Evolutionary conservation across 2,329 filamentous ascomycete genomes (phyloP).

Genomic region (Colletotrichum eleusines): DNA sequence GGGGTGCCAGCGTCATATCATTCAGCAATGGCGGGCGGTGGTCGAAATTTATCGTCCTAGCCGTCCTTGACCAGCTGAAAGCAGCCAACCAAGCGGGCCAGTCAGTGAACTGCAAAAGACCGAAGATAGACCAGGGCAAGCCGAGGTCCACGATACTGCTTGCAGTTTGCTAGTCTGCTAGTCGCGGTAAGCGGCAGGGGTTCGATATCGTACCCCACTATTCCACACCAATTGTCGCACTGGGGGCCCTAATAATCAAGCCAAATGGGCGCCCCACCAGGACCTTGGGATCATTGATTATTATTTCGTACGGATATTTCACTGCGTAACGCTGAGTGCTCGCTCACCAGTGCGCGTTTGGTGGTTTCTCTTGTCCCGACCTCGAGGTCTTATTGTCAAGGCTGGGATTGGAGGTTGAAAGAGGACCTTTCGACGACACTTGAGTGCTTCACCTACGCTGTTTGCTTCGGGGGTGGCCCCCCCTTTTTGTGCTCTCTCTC

Average conservation of each 20-base stretch:
- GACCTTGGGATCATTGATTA: conserved; percentile 35
- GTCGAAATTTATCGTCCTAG: conserved; percentile 11
- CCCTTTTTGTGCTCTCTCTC: background rate
- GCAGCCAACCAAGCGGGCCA: conserved; percentile 22
- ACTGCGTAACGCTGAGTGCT: too few species aligned
- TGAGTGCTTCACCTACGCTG: conserved; percentile 13
- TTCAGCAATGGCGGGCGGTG: conserved; percentile 2
- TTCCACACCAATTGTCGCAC: conserved; percentile 42
- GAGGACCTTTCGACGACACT: background rate
- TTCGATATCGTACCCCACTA: conserved; percentile 9
- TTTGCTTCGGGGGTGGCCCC: background rate
- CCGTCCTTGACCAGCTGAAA: conserved; percentile 22
- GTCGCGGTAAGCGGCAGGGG: conserved; percentile 32
- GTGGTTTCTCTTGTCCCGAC: conserved; percentile 20
- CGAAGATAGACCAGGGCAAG: conserved; percentile 29
- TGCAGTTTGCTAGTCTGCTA: too few species aligned
- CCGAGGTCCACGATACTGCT: conserved; percentile 35
- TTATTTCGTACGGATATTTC: too few species aligned
- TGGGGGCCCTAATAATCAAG: conserved; percentile 39
- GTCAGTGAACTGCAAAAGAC: conserved; percentile 20
- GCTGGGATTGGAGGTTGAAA: conserved; percentile 5
- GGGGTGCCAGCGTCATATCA: background rate
- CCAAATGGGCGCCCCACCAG: conserved; percentile 24
- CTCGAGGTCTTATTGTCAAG: conserved; percentile 1
- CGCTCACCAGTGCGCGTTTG: conserved; percentile 24